phyloP scores from a whole-genome alignment of 192 early-diverging fungal genomes.

The Borealophlyctis nickersoniae region DNA sequence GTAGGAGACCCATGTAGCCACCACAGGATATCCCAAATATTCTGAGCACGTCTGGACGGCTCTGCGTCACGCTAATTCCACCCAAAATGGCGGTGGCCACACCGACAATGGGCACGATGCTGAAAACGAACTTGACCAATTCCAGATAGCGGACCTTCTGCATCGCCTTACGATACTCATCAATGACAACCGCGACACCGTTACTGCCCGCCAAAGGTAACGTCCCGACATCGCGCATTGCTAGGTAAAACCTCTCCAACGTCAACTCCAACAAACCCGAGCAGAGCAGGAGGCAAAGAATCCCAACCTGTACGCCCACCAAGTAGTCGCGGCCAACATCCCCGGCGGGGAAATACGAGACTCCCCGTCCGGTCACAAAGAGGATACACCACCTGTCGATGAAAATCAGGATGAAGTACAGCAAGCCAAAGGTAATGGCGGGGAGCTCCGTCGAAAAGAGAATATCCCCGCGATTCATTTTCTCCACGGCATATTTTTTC shows the following conservation, averaged over 20 bases:
- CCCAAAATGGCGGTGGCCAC: conserved; percentile 4
- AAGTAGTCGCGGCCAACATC: conserved; percentile 18
- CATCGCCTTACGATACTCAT: conserved; percentile 4
- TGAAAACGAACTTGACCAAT: background rate
- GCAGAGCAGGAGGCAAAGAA: conserved; percentile 37
- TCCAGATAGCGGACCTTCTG: conserved; percentile 16
- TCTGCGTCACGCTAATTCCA: background rate
- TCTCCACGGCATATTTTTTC: conserved; percentile 45
- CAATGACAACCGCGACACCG: conserved; percentile 1
- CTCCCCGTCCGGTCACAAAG: conserved; percentile 34
- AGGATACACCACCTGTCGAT: conserved; percentile 39
- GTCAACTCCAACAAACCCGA: conserved; percentile 43
- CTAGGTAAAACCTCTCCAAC: conserved; percentile 21
- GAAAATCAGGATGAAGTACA: conserved; percentile 46
- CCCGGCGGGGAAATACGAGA: conserved; percentile 18
- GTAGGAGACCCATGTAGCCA: conserved; percentile 29
- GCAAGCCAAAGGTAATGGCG: conserved; percentile 40
- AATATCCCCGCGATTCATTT: conserved; percentile 46
- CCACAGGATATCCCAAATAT: conserved; percentile 3
- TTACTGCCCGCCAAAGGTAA: conserved; percentile 15
- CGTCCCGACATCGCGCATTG: conserved; percentile 18
- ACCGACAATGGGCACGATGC: background rate
- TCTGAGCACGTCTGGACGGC: conserved; percentile 1
- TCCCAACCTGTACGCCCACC: conserved; percentile 33
- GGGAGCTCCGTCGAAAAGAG: conserved; percentile 39